Evolutionary conservation across 345 rosid species (phyloP).

Genomic region (Kandelia obovata): DNA sequence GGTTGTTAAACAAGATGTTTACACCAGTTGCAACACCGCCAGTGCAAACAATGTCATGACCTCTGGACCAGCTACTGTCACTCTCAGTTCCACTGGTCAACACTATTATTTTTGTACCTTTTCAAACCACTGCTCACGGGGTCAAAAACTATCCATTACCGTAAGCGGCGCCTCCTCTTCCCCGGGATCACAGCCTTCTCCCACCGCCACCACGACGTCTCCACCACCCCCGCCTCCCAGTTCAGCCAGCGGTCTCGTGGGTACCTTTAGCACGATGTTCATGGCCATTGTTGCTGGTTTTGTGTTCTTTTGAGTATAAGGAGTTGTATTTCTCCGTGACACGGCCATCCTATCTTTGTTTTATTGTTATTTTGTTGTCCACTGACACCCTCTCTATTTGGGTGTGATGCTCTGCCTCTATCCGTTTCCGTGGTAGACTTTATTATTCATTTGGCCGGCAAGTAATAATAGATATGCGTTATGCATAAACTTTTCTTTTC

Average conservation of each 20-base stretch:
- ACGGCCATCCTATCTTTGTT: too few relatives aligned
- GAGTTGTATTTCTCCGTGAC: too few relatives aligned
- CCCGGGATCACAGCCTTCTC: neutral
- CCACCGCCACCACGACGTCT: neutral
- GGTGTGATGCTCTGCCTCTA: too few relatives aligned
- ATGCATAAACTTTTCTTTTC: too few relatives aligned
- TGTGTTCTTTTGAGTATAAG: neutral
- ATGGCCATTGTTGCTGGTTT: neutral
- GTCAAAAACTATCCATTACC: slow-evolving; percentile 20
- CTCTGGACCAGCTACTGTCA: slow-evolving; percentile 11
- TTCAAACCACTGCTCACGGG: slow-evolving; percentile 9
- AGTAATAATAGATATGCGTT: too few relatives aligned
- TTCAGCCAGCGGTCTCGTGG: neutral
- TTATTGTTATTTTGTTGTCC: too few relatives aligned
- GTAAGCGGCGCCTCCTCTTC: neutral
- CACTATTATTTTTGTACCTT: slow-evolving; percentile 15
- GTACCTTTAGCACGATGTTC: neutral
- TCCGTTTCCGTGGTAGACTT: too few relatives aligned
- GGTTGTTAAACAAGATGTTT: slow-evolving; percentile 3
- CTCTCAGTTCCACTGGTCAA: slow-evolving; percentile 8
- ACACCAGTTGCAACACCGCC: slow-evolving; percentile 3
- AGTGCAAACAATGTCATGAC: neutral
- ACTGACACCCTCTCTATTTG: too few relatives aligned
- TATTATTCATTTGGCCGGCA: too few relatives aligned
- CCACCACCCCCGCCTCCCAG: neutral